Percentiles rank a stretch among this genome's conserved stretches.
Evolutionary conservation across 495 filamentous ascomycete genomes (phyloP).

Genomic region (Lophiostoma macrostomum): DNA sequence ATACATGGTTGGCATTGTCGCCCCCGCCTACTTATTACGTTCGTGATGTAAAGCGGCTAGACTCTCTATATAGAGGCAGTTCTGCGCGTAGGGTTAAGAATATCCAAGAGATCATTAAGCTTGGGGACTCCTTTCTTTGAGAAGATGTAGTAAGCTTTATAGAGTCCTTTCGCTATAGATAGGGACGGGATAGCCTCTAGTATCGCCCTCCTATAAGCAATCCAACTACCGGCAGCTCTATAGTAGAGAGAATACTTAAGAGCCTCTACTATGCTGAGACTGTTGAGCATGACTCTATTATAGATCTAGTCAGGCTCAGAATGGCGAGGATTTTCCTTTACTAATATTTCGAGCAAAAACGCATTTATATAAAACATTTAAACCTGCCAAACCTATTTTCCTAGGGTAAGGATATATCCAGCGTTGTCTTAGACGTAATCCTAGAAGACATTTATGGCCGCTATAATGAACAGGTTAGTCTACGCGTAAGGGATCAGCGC

Average conservation of each 20-base stretch:
- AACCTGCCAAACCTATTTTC: not conserved
- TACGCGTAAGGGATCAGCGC: not conserved
- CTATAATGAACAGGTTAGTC: not conserved
- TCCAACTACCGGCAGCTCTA: no score
- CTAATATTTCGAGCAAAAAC: not conserved
- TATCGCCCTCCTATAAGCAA: no score
- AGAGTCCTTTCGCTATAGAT: no score
- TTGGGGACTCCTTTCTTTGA: not conserved
- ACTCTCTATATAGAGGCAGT: not conserved
- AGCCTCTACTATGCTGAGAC: not conserved
- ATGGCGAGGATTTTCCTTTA: not conserved
- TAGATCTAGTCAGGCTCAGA: not conserved
- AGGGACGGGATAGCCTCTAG: no score
- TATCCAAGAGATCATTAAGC: not conserved
- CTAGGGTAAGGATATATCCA: constrained; percentile 1
- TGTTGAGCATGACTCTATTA: not conserved
- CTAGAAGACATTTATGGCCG: not conserved
- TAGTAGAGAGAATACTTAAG: not conserved
- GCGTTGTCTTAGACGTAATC: constrained; percentile 1
- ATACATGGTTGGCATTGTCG: not conserved
- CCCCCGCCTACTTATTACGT: constrained; percentile 7
- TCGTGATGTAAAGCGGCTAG: not conserved
- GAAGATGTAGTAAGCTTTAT: no score
- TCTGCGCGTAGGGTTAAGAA: not conserved
- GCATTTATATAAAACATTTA: not conserved